Conservation (phyloP, 1,284 basidiomycete genomes). For the Amylostereum chailletii region DNA sequence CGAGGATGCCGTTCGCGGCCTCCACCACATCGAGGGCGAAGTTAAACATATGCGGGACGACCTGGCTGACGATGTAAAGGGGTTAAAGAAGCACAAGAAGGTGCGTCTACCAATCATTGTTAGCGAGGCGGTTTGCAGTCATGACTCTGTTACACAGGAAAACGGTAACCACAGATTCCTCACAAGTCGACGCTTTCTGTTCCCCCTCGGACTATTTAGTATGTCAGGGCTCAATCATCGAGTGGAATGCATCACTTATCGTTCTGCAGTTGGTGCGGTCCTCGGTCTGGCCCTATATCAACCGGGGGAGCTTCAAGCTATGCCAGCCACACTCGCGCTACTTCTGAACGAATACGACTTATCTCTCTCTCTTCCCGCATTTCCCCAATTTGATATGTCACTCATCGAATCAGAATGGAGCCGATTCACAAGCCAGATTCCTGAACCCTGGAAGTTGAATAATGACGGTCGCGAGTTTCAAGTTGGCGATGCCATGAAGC, state of each 20-base stretch:
- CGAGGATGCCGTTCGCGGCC: neutral
- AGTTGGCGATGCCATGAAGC: constrained; percentile 67
- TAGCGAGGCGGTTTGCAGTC: no score
- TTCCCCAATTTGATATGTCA: constrained; percentile 56
- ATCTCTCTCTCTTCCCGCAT: constrained; percentile 46
- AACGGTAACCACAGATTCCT: neutral
- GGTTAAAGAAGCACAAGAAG: neutral
- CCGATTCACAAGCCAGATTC: constrained; percentile 52
- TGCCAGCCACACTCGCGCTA: constrained; percentile 30
- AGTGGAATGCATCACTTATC: no score
- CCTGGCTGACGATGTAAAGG: constrained; percentile 5
- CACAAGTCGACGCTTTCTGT: neutral
- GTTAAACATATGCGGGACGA: constrained; percentile 6
- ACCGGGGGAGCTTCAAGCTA: constrained; percentile 46
- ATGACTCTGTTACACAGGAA: no score
- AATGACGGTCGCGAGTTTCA: constrained; percentile 79
- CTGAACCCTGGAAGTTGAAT: constrained; percentile 75
- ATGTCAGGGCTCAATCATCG: neutral
- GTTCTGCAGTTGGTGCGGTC: constrained; percentile 47
- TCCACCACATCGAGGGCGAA: constrained; percentile 5
- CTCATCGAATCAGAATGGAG: constrained; percentile 63
- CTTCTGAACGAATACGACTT: constrained; percentile 37
- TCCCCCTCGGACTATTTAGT: neutral
- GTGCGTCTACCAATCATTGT: neutral
- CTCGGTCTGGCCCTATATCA: constrained; percentile 54